Evolutionary conservation across 2,329 filamentous ascomycete genomes (phyloP).

Genomic region (Dendryphion nanum): DNA sequence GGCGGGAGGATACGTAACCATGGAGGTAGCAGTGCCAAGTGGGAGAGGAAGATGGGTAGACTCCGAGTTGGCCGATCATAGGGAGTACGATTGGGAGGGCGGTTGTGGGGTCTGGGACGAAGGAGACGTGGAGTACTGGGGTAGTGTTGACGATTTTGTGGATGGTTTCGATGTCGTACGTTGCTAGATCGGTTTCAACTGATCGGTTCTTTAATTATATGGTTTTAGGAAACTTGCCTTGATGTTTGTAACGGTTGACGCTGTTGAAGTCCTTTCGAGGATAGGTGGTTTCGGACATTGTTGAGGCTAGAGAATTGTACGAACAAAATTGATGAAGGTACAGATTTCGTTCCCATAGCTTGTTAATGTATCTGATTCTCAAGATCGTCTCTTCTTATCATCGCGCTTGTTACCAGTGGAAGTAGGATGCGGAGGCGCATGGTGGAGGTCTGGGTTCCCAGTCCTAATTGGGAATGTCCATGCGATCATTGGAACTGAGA

Average conservation of each 20-base stretch:
- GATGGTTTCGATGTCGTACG: slow-evolving; percentile 70
- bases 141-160: slow-evolving; percentile 72
- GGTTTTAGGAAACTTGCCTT: slow-evolving; percentile 49
- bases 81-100: slow-evolving; percentile 76
- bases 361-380: too few species aligned
- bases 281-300: background rate
- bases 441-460: too few species aligned
- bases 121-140: slow-evolving; percentile 78
- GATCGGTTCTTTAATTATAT: too few species aligned
- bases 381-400: too few species aligned
- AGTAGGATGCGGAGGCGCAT: too few species aligned
- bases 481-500: too few species aligned
- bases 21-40: slow-evolving; percentile 73
- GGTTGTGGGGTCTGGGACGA: slow-evolving; percentile 58
- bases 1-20: slow-evolving; percentile 75
- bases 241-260: slow-evolving; percentile 64
- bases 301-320: too few species aligned
- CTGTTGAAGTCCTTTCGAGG: slow-evolving; percentile 36
- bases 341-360: too few species aligned
- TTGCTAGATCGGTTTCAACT: slow-evolving; percentile 10
- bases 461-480: too few species aligned
- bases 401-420: too few species aligned
- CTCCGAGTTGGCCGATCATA: slow-evolving; percentile 83
- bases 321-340: too few species aligned
- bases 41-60: slow-evolving; percentile 63